phyloP scores from a whole-genome alignment of 1,139 yeast genomes.

The Torulaspora globosa region DNA sequence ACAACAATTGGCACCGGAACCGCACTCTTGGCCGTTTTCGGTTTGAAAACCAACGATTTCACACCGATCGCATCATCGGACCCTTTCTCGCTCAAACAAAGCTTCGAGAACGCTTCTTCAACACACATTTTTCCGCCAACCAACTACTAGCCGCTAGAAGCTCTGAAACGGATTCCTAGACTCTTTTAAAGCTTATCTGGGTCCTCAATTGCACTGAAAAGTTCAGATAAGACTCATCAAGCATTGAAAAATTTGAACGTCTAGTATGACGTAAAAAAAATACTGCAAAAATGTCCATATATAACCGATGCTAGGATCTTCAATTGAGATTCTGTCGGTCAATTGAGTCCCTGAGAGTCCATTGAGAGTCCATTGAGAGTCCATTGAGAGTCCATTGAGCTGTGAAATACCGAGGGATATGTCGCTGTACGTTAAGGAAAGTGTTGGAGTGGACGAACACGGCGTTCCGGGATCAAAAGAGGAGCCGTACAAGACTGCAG shows the following conservation, averaged over 20 bases:
- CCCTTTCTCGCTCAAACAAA: constrained; percentile 48
- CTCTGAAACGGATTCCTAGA: not conserved
- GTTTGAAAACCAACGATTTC: constrained; percentile 82
- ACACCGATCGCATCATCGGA: constrained; percentile 47
- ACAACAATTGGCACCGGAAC: constrained; percentile 79
- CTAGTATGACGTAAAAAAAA: constrained; percentile 2
- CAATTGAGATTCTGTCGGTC: not conserved
- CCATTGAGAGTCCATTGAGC: not conserved
- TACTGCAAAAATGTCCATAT: not conserved
- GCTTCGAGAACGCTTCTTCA: constrained; percentile 56
- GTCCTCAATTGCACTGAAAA: not conserved
- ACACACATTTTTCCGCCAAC: constrained; percentile 45
- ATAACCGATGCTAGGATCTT: not conserved
- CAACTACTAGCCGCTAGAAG: not conserved
- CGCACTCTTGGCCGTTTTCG: constrained; percentile 82
- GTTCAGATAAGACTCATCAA: not conserved
- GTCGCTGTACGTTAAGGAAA: constrained; percentile 63
- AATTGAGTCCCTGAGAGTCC: not conserved
- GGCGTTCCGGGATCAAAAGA: constrained; percentile 57
- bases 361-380: not conserved
- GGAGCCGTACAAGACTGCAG: constrained; percentile 74
- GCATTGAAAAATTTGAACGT: constrained; percentile 6
- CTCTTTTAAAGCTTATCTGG: not conserved
- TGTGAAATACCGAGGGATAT: constrained; percentile 9
- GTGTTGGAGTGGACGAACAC: constrained; percentile 59